phyloP scores from a whole-genome alignment of 805 yeast genomes.

The Kregervanrija pseudodelftensis region DNA sequence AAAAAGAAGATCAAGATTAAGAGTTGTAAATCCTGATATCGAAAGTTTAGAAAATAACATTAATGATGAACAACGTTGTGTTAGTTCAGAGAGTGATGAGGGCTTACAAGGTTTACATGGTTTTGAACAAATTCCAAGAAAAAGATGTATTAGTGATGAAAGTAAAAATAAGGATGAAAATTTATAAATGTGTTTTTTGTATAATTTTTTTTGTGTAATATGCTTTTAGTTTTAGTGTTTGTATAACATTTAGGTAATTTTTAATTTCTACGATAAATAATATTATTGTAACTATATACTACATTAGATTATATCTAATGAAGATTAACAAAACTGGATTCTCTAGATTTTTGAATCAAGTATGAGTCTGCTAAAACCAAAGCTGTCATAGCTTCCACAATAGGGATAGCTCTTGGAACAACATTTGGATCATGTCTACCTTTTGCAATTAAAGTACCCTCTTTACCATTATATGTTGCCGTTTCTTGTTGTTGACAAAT shows the following conservation, averaged over 20 bases:
- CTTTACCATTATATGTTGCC: slow-evolving; percentile 79
- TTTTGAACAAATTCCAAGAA: slow-evolving; percentile 13
- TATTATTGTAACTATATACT: neutral
- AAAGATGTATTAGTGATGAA: slow-evolving; percentile 22
- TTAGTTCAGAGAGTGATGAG: too few species aligned
- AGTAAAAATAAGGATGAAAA: slow-evolving; percentile 11
- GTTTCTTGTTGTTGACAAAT: slow-evolving; percentile 90
- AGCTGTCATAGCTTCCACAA: slow-evolving; percentile 98
- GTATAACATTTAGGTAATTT: neutral
- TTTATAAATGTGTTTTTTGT: slow-evolving; percentile 8
- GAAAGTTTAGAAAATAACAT: neutral
- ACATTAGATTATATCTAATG: slow-evolving; percentile 10
- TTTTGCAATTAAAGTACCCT: slow-evolving; percentile 85
- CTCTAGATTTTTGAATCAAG: slow-evolving; percentile 82
- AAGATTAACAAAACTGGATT: slow-evolving; percentile 36
- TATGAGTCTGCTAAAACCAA: slow-evolving; percentile 82
- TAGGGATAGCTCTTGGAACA: slow-evolving; percentile 97
- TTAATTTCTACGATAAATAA: neutral
- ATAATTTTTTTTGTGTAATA: neutral
- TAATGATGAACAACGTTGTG: neutral
- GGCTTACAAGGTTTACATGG: too few species aligned
- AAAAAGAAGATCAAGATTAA: slow-evolving; percentile 49
- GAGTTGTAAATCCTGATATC: slow-evolving; percentile 57
- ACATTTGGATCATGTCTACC: slow-evolving; percentile 99
- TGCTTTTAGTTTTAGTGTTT: neutral